Conservation (phyloP, 2,329 filamentous ascomycete genomes). For the Xylariaceae sp. region DNA sequence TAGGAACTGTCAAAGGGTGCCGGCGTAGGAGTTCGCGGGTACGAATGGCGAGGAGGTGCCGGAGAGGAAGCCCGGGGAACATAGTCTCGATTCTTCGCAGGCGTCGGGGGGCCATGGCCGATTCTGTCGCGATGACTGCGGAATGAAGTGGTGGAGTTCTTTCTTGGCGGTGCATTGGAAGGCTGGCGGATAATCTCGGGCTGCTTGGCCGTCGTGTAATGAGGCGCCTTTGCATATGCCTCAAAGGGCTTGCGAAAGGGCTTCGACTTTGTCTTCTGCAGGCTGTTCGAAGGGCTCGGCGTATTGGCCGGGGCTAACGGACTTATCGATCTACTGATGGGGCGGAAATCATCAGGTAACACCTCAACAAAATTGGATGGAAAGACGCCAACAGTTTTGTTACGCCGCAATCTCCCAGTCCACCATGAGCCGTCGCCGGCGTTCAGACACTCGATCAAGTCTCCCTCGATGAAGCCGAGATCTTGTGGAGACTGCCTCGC, state of each 20-base stretch:
- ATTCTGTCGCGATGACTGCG: slow-evolving; percentile 23
- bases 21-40: slow-evolving; percentile 33
- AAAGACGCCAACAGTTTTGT: slow-evolving; percentile 86
- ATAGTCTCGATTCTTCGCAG: slow-evolving; percentile 23
- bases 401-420: slow-evolving; percentile 86
- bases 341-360: slow-evolving; percentile 77
- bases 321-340: slow-evolving; percentile 58
- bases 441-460: slow-evolving; percentile 96
- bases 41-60: slow-evolving; percentile 31
- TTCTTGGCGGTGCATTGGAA: slow-evolving; percentile 32
- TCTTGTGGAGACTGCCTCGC: slow-evolving; percentile 71
- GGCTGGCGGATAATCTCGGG: slow-evolving; percentile 50
- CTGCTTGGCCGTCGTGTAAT: slow-evolving; percentile 59
- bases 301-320: slow-evolving; percentile 54
- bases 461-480: slow-evolving; percentile 93
- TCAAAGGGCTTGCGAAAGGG: slow-evolving; percentile 63
- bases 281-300: slow-evolving; percentile 48
- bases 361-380: slow-evolving; percentile 97
- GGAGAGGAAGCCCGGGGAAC: slow-evolving; percentile 32
- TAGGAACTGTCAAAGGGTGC: slow-evolving; percentile 30
- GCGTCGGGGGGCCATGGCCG: slow-evolving; percentile 19
- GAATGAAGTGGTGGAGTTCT: slow-evolving; percentile 40
- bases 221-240: slow-evolving; percentile 61
- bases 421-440: slow-evolving; percentile 98
- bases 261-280: slow-evolving; percentile 55